Evolutionary conservation across 83 land plant species (phyloP).

Genomic region (Picea abies): DNA sequence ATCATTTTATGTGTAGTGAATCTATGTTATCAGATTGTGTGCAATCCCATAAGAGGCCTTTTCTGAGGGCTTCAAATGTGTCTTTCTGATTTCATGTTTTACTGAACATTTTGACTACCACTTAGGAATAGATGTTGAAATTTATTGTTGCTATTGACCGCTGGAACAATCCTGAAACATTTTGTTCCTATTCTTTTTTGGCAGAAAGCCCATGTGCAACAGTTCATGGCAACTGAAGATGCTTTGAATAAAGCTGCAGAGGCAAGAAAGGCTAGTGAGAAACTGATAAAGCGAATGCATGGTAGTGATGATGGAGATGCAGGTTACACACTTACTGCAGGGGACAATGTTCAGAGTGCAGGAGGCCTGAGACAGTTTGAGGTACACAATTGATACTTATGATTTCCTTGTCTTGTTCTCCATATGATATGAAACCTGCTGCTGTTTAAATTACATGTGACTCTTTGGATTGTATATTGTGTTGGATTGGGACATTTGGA

Average conservation of each 20-base stretch:
- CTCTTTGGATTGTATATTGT: no score
- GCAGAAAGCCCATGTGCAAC: conserved; percentile 99
- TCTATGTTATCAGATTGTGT: no score
- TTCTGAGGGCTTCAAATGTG: not conserved
- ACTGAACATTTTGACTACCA: not conserved
- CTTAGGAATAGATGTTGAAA: not conserved
- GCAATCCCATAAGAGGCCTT: not conserved
- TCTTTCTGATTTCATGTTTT: not conserved
- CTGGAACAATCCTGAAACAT: not conserved
- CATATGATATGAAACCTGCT: no score
- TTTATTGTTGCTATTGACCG: no score
- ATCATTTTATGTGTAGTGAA: no score
- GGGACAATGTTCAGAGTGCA: conserved; percentile 59
- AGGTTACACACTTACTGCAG: conserved; percentile 33
- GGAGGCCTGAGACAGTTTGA: conserved; percentile 84
- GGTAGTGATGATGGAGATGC: conserved; percentile 57
- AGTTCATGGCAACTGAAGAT: conserved; percentile 98
- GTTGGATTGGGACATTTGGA: no score
- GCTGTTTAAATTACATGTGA: no score
- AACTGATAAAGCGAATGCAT: conserved; percentile 70
- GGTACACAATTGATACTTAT: conserved; percentile 39
- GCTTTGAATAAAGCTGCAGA: conserved; percentile 94
- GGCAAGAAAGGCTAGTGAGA: conserved; percentile 68
- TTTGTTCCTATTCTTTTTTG: conserved; percentile 17
- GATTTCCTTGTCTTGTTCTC: no score